phyloP scores from a whole-genome alignment of 1,284 basidiomycete genomes.

The Peniophora sp. region DNA sequence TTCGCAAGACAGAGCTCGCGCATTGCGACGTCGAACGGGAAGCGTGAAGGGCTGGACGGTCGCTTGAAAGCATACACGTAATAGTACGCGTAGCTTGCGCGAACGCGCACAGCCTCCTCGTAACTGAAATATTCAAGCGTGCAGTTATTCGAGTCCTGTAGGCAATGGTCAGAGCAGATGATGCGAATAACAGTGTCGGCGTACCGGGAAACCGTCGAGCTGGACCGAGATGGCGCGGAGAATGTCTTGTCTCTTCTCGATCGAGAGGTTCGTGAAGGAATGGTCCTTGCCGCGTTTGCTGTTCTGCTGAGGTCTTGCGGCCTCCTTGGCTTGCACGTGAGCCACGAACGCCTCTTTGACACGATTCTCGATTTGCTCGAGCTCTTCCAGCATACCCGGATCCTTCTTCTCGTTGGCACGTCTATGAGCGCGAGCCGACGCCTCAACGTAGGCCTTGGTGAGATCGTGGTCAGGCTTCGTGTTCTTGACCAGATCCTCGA shows the following conservation, averaged over 20 bases:
- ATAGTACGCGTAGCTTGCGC: constrained; percentile 12
- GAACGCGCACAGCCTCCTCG: constrained; percentile 9
- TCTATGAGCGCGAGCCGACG: constrained; percentile 16
- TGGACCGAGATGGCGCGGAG: constrained; percentile 32
- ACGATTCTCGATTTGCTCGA: constrained; percentile 19
- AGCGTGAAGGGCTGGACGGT: constrained; percentile 5
- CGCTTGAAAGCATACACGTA: constrained; percentile 4
- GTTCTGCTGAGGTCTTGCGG: neutral
- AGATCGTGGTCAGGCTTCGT: constrained; percentile 25
- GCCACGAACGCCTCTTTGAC: constrained; percentile 10
- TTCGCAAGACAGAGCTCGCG: constrained; percentile 11
- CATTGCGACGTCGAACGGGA: constrained; percentile 13
- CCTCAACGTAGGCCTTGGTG: constrained; percentile 28
- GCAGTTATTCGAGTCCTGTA: neutral
- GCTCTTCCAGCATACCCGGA: constrained; percentile 15
- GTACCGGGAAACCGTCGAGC: constrained; percentile 24
- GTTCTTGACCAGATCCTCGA: constrained; percentile 10
- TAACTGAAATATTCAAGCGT: constrained; percentile 4
- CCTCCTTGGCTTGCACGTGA: neutral
- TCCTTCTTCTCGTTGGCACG: constrained; percentile 1
- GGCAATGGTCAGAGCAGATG: neutral
- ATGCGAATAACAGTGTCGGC: too few relatives aligned
- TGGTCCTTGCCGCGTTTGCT: constrained; percentile 6
- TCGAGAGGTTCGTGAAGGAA: constrained; percentile 32
- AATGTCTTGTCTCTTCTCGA: constrained; percentile 38